These are phyloP conservation scores for Begonia loranthoides DNA, from an alignment of 306 rosid species.

Conservation along the genomic window DNA sequence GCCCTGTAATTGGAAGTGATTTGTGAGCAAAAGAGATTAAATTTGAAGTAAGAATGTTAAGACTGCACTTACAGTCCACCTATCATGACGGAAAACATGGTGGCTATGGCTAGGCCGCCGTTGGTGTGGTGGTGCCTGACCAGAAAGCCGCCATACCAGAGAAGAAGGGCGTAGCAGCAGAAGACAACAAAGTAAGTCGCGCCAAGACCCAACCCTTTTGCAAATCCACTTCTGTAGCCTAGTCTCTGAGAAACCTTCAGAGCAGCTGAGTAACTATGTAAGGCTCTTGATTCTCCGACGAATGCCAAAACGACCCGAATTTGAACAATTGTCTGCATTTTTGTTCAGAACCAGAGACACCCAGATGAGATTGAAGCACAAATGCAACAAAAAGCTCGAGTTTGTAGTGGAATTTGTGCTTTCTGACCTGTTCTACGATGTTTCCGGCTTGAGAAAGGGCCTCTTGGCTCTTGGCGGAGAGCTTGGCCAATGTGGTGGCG, in stretches of 20 bases:
- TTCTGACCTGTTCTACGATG: slow-evolving; percentile 68
- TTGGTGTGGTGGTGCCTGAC: slow-evolving; percentile 72
- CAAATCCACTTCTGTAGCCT: slow-evolving; percentile 71
- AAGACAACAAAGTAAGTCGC: slow-evolving; percentile 86
- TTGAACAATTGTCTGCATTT: slow-evolving; percentile 63
- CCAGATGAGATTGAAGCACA: too few species aligned
- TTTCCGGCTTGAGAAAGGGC: slow-evolving; percentile 86
- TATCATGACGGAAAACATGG: slow-evolving; percentile 85
- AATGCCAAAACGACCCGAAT: slow-evolving; percentile 64
- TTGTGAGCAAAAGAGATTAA: too few species aligned
- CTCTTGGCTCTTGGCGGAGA: slow-evolving; percentile 69
- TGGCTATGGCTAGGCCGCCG: slow-evolving; percentile 85
- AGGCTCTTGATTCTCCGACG: slow-evolving; percentile 62
- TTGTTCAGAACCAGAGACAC: too few species aligned
- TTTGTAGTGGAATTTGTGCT: too few species aligned
- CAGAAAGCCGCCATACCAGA: slow-evolving; percentile 85
- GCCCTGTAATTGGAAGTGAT: slow-evolving; percentile 21
- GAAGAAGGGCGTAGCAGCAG: slow-evolving; percentile 78
- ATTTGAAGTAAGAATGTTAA: too few species aligned
- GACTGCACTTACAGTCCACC: slow-evolving; percentile 60
- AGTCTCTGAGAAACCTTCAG: slow-evolving; percentile 51
- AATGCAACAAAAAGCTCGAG: too few species aligned
- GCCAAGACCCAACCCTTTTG: slow-evolving; percentile 85
- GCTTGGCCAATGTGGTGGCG: slow-evolving; percentile 60
- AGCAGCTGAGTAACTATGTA: slow-evolving; percentile 52